Conservation (phyloP, 768 basidiomycete genomes). For the Calocybe cyanea region DNA sequence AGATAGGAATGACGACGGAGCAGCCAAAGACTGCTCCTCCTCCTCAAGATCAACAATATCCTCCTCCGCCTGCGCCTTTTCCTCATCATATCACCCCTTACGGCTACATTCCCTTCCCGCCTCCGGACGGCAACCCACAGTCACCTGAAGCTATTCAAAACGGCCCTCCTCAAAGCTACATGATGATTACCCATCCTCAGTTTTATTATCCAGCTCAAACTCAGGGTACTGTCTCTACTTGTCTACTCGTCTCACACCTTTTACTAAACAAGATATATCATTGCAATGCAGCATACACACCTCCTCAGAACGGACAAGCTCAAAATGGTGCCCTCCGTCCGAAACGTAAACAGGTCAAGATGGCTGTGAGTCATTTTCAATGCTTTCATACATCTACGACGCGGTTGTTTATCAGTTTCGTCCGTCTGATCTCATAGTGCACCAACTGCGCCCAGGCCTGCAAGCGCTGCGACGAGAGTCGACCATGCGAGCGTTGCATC, state of each 20-base stretch:
- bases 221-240: constrained; percentile 24
- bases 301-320: constrained; percentile 22
- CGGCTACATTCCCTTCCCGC: constrained; percentile 39
- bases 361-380: constrained; percentile 46
- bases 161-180: constrained; percentile 29
- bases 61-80: constrained; percentile 24
- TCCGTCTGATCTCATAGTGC: constrained; percentile 35
- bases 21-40: constrained; percentile 26
- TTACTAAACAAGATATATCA: background rate
- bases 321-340: constrained; percentile 39
- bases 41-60: constrained; percentile 30
- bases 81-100: constrained; percentile 29
- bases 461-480: constrained; percentile 84
- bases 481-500: constrained; percentile 86
- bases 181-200: constrained; percentile 39
- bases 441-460: constrained; percentile 87
- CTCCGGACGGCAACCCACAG: constrained; percentile 32
- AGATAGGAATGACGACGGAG: constrained; percentile 29
- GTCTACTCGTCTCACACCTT: constrained; percentile 1
- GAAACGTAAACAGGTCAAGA: constrained; percentile 87
- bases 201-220: constrained; percentile 38
- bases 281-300: constrained; percentile 6
- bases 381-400: background rate
- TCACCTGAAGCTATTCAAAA: constrained; percentile 26
- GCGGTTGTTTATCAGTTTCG: background rate